Evolutionary conservation across 1,139 yeast genomes (phyloP).

Genomic region (Zygotorulaspora mrakii): DNA sequence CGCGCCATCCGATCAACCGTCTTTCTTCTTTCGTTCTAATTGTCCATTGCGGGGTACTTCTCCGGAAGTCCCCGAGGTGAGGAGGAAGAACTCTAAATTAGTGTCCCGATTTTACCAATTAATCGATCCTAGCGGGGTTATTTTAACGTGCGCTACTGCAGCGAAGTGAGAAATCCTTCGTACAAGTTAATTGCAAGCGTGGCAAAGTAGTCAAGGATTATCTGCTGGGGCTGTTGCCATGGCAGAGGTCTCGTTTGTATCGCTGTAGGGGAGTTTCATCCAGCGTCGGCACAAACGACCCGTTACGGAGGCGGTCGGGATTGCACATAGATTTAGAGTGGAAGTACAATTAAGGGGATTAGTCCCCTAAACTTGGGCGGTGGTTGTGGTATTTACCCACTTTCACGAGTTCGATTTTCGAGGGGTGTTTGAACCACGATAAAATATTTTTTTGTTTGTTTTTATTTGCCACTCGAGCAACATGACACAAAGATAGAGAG

Average conservation of each 20-base stretch:
- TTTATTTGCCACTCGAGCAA: too few species aligned
- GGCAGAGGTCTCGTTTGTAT: slow-evolving; percentile 29
- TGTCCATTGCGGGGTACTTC: slow-evolving; percentile 6
- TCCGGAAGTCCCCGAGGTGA: slow-evolving; percentile 2
- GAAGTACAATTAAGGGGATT: slow-evolving; percentile 12
- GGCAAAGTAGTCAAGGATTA: slow-evolving; percentile 27
- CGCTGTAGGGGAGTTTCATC: slow-evolving; percentile 45
- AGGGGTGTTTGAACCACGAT: slow-evolving; percentile 5
- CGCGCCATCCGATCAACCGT: slow-evolving; percentile 22
- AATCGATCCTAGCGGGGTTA: slow-evolving; percentile 43
- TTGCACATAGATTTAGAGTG: slow-evolving; percentile 34
- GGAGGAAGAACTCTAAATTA: slow-evolving; percentile 19
- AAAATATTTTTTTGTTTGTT: slow-evolving; percentile 1
- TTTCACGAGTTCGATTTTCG: slow-evolving; percentile 4
- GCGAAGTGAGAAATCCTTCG: slow-evolving; percentile 37
- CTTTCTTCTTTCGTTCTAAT: slow-evolving; percentile 10
- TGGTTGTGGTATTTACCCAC: slow-evolving; percentile 30
- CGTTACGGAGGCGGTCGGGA: slow-evolving; percentile 44
- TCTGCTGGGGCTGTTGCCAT: slow-evolving; percentile 19
- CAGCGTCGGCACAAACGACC: slow-evolving; percentile 42
- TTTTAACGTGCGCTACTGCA: slow-evolving; percentile 18
- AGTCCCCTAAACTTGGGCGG: slow-evolving; percentile 14
- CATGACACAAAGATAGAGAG: too few species aligned
- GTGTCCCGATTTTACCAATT: slow-evolving; percentile 39
- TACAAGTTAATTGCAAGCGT: slow-evolving; percentile 19